Evolutionary conservation across 306 rosid species (phyloP), one percentile per base, ranked within the genome.

Genomic region (Lathyrus aphaca): DNA sequence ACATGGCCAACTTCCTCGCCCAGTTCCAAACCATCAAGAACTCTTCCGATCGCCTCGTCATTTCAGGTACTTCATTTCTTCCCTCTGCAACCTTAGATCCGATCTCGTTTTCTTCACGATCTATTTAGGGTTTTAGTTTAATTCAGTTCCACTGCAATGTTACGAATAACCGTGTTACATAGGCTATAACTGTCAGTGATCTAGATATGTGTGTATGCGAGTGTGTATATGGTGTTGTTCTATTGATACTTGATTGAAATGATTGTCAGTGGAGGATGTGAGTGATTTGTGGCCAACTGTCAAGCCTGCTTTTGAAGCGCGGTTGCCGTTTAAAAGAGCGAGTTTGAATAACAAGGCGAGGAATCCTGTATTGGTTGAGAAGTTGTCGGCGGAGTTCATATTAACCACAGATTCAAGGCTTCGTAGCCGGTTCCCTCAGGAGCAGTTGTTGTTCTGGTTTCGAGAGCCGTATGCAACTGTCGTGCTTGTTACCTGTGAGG

Each of bases 401-500:
- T 83, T 95, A 78, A 95, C 99, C 50, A 91, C 96, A 8, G 99
- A 95, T 80, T 77, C 96, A 5, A 91, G 99, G 79, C 95, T 95
- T 15, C 96, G 99, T 39, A 95, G 96, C 77, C 85, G 97, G 66
- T 95, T 88, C 71, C 99, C 97, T 5, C 95, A 84, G 74, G 99
- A 95, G 87, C 97, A 91, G 66, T 81, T 81, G 48, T 77, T 95
- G 43, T 88, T 91, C 82, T 95, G 95, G 97, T 95, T 95, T 54
- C 91, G 97, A 29, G 97, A 95, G 83, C 99, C 99, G 2, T 89
- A 89, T 75, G 95, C 97, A 44, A 91, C 95, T 69, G 71, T 92
- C 13, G 89, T 95, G 29, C 95, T 95, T 21, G 96, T 95, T 77
- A 86, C 97, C 16, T 95, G 99, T 81, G 99, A 95, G 95, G 99